A percentile compares a stretch with the other conserved stretches of the same genome.
These are phyloP conservation scores for Verticillium klebahnii DNA, from an alignment of 2,329 filamentous ascomycete species.

Conservation along the genomic window DNA sequence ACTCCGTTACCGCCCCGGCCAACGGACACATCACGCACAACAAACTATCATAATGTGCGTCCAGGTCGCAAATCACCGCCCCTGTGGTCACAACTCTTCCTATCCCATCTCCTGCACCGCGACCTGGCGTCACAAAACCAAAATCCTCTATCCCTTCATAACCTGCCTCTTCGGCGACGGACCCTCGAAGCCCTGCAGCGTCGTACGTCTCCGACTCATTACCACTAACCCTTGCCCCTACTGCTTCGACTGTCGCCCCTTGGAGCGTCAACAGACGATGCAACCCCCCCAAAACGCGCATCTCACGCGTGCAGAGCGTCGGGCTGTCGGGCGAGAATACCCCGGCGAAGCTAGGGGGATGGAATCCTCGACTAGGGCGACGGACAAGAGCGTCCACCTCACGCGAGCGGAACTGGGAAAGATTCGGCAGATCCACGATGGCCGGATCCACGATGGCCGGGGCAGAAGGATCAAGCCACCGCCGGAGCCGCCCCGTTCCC, in stretches of 20 bases:
- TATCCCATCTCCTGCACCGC: constrained; percentile 4
- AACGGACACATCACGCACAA: background rate
- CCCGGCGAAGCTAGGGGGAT: background rate
- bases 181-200: constrained; percentile 3
- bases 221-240: constrained; percentile 1
- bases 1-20: background rate
- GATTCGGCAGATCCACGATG: background rate
- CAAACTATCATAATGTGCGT: constrained; percentile 6
- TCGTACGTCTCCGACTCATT: background rate
- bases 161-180: constrained; percentile 7
- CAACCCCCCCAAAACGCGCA: background rate
- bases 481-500: background rate
- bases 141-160: constrained; percentile 4
- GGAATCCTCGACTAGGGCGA: background rate
- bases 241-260: background rate
- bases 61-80: constrained; percentile 1
- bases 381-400: background rate
- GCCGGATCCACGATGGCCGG: background rate
- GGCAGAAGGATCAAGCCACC: background rate
- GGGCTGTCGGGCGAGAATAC: background rate
- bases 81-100: constrained; percentile 5
- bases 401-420: background rate
- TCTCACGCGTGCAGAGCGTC: background rate
- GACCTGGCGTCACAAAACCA: constrained; percentile 1
- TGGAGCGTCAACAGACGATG: constrained; percentile 1